Evolutionary conservation across 768 basidiomycete species (phyloP), one percentile per base, ranked within the genome.

Genomic region (Paxillus involutus): DNA sequence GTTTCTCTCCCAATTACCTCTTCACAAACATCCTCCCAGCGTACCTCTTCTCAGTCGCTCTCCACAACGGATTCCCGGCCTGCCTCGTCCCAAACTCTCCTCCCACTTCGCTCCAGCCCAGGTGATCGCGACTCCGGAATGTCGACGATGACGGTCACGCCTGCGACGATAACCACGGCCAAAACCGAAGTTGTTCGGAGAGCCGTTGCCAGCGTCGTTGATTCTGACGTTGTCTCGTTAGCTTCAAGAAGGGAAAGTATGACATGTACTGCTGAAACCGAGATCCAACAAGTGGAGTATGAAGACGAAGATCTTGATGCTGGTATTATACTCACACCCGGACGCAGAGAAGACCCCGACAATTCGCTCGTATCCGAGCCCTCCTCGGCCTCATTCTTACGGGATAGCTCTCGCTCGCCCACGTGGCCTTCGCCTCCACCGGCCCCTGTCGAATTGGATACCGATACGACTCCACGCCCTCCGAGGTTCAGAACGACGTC

Each of bases 181-280:
- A 68, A 77, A 46, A 73, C 72, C 49, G 79, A 75, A 19, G 68
- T 84, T 11, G 80, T 77, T 24, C 72, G 80, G 52, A 71, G 79
- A 19, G 76, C 80, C 12, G 73, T 79, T 10, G 82, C 83, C n/a
- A 80, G 78, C 42, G 74, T 83, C 16, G 65, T 83, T 37, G 72
- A 75, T 43, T 58, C 68, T 24, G 70, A 70, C 42, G 29, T 52
- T 6, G 59, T 70, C 14, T 65, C 68, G 2, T 17, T 60, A 10
- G 8, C 49, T 44, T 57, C 64, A 11, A 49, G 17, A 29, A 55
- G 56, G 5, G 64, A 57, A 49, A 60, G 58, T 17, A 37, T 47
- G 12, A 33, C 51, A 41, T 57, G 56, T 24, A 45, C 61, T 45
- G 59, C 52, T 36, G 52, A 55, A 13, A 12, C 54, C 33, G 55